A percentile compares a stretch with the other conserved stretches of the same genome.
These are phyloP conservation scores for Bidens hawaiensis DNA, from an alignment of 140 eudicot species.

Conservation along the genomic window DNA sequence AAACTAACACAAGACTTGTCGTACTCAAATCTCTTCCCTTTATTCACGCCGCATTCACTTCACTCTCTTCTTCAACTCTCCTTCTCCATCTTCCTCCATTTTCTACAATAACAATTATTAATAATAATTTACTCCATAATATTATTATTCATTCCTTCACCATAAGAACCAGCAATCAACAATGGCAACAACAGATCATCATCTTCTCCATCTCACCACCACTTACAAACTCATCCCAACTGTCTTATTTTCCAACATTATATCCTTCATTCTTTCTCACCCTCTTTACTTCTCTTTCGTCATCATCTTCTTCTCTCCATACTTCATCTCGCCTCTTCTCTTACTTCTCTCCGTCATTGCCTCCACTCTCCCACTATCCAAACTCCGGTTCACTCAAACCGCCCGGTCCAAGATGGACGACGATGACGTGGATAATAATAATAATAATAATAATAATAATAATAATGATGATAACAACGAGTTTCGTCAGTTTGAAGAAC, in stretches of 20 bases:
- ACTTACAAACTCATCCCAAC: conserved; percentile 10
- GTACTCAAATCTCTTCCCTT: conserved; percentile 37
- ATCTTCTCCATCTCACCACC: neutral
- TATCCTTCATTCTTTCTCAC: conserved; percentile 47
- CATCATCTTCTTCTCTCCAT: conserved; percentile 81
- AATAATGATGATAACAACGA: too few species aligned
- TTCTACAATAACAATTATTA: conserved; percentile 39
- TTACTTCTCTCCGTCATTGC: conserved; percentile 32
- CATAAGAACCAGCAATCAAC: conserved; percentile 2
- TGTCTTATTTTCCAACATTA: conserved; percentile 1
- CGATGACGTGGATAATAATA: neutral
- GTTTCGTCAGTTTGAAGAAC: conserved; percentile 18
- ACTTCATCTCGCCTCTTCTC: conserved; percentile 47
- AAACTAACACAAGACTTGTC: neutral
- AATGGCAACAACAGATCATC: conserved; percentile 23
- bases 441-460: too few species aligned
- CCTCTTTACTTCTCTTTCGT: conserved; percentile 71
- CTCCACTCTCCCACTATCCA: conserved; percentile 12
- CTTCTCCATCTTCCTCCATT: conserved; percentile 38
- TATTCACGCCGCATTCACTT: conserved; percentile 83
- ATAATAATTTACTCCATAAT: too few species aligned
- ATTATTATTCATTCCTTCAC: too few species aligned
- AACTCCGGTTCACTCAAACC: conserved; percentile 22
- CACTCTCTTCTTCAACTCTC: conserved; percentile 24
- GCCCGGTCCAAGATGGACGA: conserved; percentile 12